Conservation (phyloP, 148 eudicot species). For the Rhododendron griersonianum region DNA sequence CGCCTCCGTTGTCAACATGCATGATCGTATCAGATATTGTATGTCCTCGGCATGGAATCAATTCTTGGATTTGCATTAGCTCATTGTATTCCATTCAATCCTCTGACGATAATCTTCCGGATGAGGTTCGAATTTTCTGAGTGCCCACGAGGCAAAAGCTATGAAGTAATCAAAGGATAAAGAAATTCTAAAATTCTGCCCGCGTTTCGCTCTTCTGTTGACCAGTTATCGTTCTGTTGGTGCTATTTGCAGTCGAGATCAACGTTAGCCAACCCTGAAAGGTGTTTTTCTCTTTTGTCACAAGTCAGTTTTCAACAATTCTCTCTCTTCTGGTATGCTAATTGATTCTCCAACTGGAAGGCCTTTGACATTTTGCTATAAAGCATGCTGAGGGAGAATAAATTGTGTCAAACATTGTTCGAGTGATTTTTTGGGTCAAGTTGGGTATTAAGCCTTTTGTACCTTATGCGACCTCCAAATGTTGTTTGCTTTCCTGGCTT, state of each 20-base stretch:
- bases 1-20: neutral
- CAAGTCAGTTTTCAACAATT: neutral
- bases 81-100: neutral
- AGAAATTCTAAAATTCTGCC: neutral
- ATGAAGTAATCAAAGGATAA: neutral
- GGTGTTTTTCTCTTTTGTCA: neutral
- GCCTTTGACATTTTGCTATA: neutral
- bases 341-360: neutral
- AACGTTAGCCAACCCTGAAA: neutral
- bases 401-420: neutral
- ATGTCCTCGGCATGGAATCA: neutral
- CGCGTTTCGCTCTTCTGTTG: neutral
- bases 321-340: no score
- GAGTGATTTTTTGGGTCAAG: neutral
- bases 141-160: neutral
- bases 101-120: neutral
- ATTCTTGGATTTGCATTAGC: conserved; percentile 8
- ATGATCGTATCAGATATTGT: neutral
- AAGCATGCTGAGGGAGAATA: neutral
- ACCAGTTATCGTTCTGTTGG: neutral
- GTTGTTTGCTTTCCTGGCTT: neutral
- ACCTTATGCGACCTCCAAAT: neutral
- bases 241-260: neutral
- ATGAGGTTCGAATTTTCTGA: neutral
- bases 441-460: neutral